phyloP scores from a whole-genome alignment of 1,284 basidiomycete genomes.

The Termitomyces sp. region DNA sequence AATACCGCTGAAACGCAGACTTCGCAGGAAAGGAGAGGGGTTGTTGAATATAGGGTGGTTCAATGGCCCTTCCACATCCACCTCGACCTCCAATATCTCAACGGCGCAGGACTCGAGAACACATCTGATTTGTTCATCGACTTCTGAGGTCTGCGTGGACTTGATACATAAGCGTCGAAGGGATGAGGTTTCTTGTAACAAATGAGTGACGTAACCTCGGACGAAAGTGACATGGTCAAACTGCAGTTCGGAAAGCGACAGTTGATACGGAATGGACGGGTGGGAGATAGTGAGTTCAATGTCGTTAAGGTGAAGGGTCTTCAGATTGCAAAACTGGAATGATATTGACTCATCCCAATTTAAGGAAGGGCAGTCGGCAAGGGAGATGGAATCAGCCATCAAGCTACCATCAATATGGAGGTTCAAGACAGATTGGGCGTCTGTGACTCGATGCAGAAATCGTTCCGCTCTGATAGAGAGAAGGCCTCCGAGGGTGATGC shows the following conservation, averaged over 20 bases:
- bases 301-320: conserved; percentile 34
- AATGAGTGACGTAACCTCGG: conserved; percentile 33
- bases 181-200: conserved; percentile 31
- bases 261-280: conserved; percentile 28
- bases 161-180: conserved; percentile 33
- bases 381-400: conserved; percentile 20
- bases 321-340: conserved; percentile 31
- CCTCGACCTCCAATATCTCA: conserved; percentile 31
- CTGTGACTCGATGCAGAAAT: conserved; percentile 37
- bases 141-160: conserved; percentile 26
- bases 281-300: conserved; percentile 39
- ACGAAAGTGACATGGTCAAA: conserved; percentile 41
- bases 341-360: conserved; percentile 38
- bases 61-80: conserved; percentile 20
- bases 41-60: conserved; percentile 24
- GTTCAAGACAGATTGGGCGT: conserved; percentile 35
- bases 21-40: conserved; percentile 24
- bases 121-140: conserved; percentile 34
- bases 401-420: conserved; percentile 42
- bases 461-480: conserved; percentile 41
- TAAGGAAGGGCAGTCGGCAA: conserved; percentile 27
- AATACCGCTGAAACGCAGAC: conserved; percentile 33
- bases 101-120: conserved; percentile 33
- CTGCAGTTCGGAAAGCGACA: conserved; percentile 32
- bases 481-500: conserved; percentile 41